Evolutionary conservation across 495 filamentous ascomycete genomes (phyloP).

Genomic region (Aspergillus cavernicola): DNA sequence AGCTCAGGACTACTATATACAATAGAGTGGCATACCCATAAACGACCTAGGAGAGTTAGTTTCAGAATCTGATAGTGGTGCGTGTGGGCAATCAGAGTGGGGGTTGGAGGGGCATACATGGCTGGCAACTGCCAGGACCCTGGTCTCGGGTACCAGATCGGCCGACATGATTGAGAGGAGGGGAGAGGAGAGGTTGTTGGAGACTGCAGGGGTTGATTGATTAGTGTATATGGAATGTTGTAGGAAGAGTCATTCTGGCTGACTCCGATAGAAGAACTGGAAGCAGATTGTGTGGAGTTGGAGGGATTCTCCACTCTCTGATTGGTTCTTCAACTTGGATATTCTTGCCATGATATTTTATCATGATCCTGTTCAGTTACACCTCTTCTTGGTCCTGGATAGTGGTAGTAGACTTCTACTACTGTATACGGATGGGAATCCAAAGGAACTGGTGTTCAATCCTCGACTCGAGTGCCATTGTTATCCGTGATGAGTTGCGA

Average conservation of each 20-base stretch:
- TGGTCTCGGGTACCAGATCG: slow-evolving; percentile 70
- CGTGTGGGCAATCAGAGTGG: background rate
- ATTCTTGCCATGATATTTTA: too few species aligned
- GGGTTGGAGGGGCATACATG: slow-evolving; percentile 58
- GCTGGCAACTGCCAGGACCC: slow-evolving; percentile 90
- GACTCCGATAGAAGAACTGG: background rate
- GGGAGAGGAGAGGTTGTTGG: too few species aligned
- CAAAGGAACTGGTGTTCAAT: too few species aligned
- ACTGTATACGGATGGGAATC: too few species aligned
- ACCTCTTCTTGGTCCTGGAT: too few species aligned
- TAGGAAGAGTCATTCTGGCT: background rate
- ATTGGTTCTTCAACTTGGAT: too few species aligned
- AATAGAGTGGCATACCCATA: slow-evolving; percentile 58
- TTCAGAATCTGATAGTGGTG: slow-evolving; percentile 14
- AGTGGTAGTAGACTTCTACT: too few species aligned
- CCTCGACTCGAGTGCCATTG: too few species aligned
- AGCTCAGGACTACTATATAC: background rate
- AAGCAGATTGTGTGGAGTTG: background rate
- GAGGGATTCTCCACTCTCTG: background rate
- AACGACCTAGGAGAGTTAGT: slow-evolving; percentile 55
- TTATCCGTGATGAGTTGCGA: too few species aligned
- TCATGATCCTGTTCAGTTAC: too few species aligned
- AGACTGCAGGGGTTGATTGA: too few species aligned
- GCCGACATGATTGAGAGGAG: slow-evolving; percentile 28
- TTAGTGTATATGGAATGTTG: background rate